phyloP scores from a whole-genome alignment of 495 filamentous ascomycete species.

The Hypoxylon fragiforme region DNA sequence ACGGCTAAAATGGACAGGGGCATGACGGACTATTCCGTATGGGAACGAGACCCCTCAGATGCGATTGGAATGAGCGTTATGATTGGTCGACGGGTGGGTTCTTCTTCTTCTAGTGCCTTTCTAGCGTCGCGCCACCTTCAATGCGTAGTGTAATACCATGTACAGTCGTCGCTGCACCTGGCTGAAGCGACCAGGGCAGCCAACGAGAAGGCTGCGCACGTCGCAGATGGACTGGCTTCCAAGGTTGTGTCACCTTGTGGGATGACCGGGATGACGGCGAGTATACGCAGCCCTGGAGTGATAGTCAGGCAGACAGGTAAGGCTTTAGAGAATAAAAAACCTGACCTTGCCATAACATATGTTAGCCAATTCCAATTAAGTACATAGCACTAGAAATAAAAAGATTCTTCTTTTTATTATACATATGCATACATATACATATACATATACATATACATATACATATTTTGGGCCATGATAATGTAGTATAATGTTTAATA shows the following conservation, averaged over 20 bases:
- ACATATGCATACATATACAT: not conserved
- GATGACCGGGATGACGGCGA: slow-evolving; percentile 20
- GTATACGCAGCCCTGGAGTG: not conserved
- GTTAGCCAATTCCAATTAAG: no score
- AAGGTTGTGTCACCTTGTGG: not conserved
- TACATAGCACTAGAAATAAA: no score
- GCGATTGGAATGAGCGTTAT: slow-evolving; percentile 16
- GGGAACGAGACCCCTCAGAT: slow-evolving; percentile 30
- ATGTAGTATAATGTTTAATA: no score
- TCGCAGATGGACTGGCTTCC: not conserved
- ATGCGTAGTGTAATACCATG: not conserved
- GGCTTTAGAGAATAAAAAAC: slow-evolving; percentile 17
- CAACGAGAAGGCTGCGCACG: slow-evolving; percentile 6
- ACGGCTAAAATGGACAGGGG: slow-evolving; percentile 30
- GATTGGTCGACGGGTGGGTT: slow-evolving; percentile 16
- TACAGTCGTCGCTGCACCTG: slow-evolving; percentile 5
- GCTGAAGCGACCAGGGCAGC: slow-evolving; percentile 24
- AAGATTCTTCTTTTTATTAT: no score
- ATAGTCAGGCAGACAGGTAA: slow-evolving; percentile 23
- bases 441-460: no score
- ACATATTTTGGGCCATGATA: no score
- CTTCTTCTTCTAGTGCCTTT: slow-evolving; percentile 43
- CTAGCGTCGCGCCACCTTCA: slow-evolving; percentile 43
- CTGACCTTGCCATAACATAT: slow-evolving; percentile 5
- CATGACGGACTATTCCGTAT: slow-evolving; percentile 32